Base-by-base conservation (phyloP, 306 rosid species). In the Rosa multiflora region DNA sequence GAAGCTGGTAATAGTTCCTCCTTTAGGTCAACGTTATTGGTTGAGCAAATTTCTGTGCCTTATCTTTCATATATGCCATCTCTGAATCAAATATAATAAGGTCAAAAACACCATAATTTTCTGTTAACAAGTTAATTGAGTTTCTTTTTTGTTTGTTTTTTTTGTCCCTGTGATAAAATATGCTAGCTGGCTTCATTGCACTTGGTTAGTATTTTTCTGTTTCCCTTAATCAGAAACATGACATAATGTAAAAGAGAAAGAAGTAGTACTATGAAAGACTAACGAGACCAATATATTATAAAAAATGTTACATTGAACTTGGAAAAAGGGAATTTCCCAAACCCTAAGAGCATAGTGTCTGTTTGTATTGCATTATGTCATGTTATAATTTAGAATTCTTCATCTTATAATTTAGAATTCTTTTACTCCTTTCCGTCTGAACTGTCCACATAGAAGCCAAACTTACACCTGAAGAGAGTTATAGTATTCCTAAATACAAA, bases 1-100 rank as follows among this genome's bases (percentile, higher is more conserved):
- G 98, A 93, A 72, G 82, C 92, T 78, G 96, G 96, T 89, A 84
- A 6, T 62, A 29, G 73, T 59, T 67, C 10, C 58, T 75, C 78
- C 20, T 21, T 26, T 46, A 32, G 37, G 37, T 32, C 37, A 21
- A 10, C 10, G 1, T 49, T 75, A 35, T 59, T 67, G 52, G 68
- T 73, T 26, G 17, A 21, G 32, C 71, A 51, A 20, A 11, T 69
- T 76, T 73, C 43, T 66, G 42, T 52, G 42, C 14, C n/a, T 44
- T 43, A 14, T 29, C 64, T 46, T 43, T 67, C 20, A 14, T 15
- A 8, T 20, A 23, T 75, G 48, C 8, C 58, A 17, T 32, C 26
- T 70, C 49, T 35, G n/a, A 72, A 48, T 15, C 51, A 29, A 20
- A 59, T 46, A 21, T 48, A 32, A 13, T 26, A 29, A 8, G 51